These are phyloP conservation scores for Trametes villosa DNA, from an alignment of 768 basidiomycete species.

Conservation along the genomic window DNA sequence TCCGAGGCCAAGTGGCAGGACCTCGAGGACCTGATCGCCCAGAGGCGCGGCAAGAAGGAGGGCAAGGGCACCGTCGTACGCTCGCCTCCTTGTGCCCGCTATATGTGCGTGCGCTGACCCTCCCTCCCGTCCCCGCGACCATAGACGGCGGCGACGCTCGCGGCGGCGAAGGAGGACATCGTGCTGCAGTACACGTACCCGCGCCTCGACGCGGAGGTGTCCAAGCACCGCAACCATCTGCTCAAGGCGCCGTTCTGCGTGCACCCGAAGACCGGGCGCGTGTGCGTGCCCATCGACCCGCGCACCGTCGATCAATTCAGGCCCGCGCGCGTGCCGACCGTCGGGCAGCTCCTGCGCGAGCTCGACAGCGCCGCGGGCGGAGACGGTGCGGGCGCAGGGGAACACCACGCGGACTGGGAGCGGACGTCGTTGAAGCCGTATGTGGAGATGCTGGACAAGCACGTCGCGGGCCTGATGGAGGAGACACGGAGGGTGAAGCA, in stretches of 20 bases:
- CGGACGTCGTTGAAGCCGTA: slow-evolving; percentile 88
- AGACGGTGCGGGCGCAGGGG: slow-evolving; percentile 11
- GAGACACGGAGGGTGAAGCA: slow-evolving; percentile 54
- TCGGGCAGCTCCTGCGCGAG: slow-evolving; percentile 80
- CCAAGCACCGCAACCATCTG: slow-evolving; percentile 96
- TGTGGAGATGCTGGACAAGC: slow-evolving; percentile 85
- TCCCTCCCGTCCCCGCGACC: not conserved
- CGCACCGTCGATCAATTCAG: slow-evolving; percentile 76
- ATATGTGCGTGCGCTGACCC: not conserved
- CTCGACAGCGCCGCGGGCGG: slow-evolving; percentile 50
- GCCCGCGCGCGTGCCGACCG: slow-evolving; percentile 85
- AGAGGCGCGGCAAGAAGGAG: slow-evolving; percentile 25
- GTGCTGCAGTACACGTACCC: slow-evolving; percentile 95
- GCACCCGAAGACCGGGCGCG: slow-evolving; percentile 93
- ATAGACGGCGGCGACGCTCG: slow-evolving; percentile 37
- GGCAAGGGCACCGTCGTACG: too few species aligned
- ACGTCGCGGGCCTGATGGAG: slow-evolving; percentile 62
- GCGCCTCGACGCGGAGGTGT: slow-evolving; percentile 94
- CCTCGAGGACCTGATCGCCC: slow-evolving; percentile 42
- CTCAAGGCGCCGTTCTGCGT: slow-evolving; percentile 97
- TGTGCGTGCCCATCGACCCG: slow-evolving; percentile 93
- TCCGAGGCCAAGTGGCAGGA: slow-evolving; percentile 81
- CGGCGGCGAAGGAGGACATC: slow-evolving; percentile 77
- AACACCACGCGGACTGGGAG: slow-evolving; percentile 72
- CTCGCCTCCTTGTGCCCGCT: slow-evolving; percentile 29